Base-by-base conservation (phyloP, 148 eudicot genomes). In the Heliamphora exappendiculata region DNA sequence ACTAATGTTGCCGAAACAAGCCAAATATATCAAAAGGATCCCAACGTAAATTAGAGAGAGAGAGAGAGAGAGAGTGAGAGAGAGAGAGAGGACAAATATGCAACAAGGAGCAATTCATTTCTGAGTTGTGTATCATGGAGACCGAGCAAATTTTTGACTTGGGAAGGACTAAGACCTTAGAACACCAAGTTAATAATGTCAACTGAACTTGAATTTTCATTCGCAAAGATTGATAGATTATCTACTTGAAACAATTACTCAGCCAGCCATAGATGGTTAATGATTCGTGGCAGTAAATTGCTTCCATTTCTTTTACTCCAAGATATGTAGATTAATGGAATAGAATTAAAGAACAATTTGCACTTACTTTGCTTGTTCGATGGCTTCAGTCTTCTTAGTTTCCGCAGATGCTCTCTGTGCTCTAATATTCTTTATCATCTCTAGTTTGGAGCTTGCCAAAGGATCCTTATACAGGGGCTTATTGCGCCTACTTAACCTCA, bases 351-450 rank as follows among this genome's bases (percentile, higher is more conserved):
- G 70, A 69, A 70, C 36, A 62, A 63, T 7, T 37, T n/a, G 66
- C 34, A 79, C 94, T 95, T 82, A 93, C 99, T 87, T 92, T 59
- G 96, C 99, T 80, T 88, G 91, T 51, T 73, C 85, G 39, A 95
- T 58, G 70, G 96, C 87, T 86, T 88, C 93, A 41, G 60, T 81
- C 75, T 83, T 88, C 77, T 81, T 87, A 55, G 75, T 73, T 6
- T 86, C 87, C 19, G 89, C 80, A 82, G 91, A 77, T 71, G 81
- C 81, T 82, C 99, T 92, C 72, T 87, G 83, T 57, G 96, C 91
- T 82, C 96, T 88, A 64, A 95, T 92, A 74, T 79, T 91, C 83
- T 88, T 95, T 76, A 95, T 84, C 97, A 95, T 92, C 86, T 95
- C 89, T 13, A 93, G 79, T 82, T 95, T 93, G 80, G 89, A 78